These are phyloP conservation scores for Fagopyrum tataricum DNA, from an alignment of 148 eudicot species.

Conservation along the genomic window DNA sequence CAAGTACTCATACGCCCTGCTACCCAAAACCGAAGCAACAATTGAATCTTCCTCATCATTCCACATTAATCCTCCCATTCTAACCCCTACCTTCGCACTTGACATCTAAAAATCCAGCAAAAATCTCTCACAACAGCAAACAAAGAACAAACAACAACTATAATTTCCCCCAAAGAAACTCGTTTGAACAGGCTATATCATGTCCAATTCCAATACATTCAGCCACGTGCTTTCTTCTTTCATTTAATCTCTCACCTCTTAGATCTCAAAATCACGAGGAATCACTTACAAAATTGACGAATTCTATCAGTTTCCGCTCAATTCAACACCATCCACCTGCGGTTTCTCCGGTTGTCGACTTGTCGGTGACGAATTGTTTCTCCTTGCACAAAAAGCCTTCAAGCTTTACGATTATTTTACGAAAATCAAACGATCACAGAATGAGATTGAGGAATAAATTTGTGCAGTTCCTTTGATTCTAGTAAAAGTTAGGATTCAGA, in stretches of 20 bases:
- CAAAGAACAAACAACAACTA: neutral
- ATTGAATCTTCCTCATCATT: constrained; percentile 70
- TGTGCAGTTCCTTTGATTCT: neutral
- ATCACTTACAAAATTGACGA: neutral
- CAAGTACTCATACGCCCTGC: constrained; percentile 67
- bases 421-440: neutral
- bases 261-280: neutral
- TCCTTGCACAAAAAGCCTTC: neutral
- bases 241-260: neutral
- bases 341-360: constrained; percentile 1
- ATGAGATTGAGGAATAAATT: neutral
- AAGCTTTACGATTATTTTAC: neutral
- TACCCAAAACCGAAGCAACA: constrained; percentile 70
- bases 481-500: neutral
- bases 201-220: constrained; percentile 11
- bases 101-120: constrained; percentile 23
- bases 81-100: constrained; percentile 24
- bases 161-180: neutral
- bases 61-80: constrained; percentile 39
- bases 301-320: neutral
- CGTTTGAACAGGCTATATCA: neutral
- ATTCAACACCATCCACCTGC: neutral
- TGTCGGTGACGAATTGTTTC: neutral
- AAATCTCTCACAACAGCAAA: neutral
- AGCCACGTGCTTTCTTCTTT: neutral